Conservation (phyloP, 495 filamentous ascomycete genomes). For the Aspergillus cavernicola region DNA sequence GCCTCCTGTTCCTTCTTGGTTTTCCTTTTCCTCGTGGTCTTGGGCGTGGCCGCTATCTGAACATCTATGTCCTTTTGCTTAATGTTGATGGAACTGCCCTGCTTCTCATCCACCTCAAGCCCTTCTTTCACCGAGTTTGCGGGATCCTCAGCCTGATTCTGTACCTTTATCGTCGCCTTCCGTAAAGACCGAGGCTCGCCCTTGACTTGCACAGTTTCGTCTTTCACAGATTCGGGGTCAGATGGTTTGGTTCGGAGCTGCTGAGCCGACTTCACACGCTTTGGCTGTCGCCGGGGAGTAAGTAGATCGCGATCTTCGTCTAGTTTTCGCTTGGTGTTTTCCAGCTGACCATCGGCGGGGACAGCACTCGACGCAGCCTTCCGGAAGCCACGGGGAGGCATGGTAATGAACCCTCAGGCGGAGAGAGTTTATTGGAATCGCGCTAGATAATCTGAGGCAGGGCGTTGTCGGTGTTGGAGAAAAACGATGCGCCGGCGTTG, state of each 20-base stretch:
- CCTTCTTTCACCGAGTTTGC: conserved; percentile 22
- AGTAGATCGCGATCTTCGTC: conserved; percentile 24
- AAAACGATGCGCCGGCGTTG: too few species aligned
- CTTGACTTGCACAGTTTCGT: not conserved
- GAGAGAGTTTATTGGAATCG: too few species aligned
- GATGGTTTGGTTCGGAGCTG: conserved; percentile 20
- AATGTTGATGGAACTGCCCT: not conserved
- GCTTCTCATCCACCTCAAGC: conserved; percentile 10
- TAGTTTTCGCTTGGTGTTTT: conserved; percentile 21
- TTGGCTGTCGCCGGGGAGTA: conserved; percentile 36
- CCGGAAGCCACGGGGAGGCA: conserved; percentile 21
- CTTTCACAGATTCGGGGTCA: not conserved
- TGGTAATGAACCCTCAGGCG: not conserved
- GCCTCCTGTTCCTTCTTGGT: conserved; percentile 42
- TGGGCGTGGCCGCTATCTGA: conserved; percentile 18
- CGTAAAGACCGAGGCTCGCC: not conserved
- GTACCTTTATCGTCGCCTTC: not conserved
- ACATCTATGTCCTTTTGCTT: conserved; percentile 16
- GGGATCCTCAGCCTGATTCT: not conserved
- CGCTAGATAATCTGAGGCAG: too few species aligned
- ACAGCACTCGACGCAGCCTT: conserved; percentile 14
- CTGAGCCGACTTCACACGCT: conserved; percentile 31
- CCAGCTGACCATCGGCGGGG: not conserved
- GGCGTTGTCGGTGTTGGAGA: too few species aligned
- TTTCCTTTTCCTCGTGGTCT: conserved; percentile 23